phyloP scores from a whole-genome alignment of 106 monocot genomes.

The Xerophyta viscosa region DNA sequence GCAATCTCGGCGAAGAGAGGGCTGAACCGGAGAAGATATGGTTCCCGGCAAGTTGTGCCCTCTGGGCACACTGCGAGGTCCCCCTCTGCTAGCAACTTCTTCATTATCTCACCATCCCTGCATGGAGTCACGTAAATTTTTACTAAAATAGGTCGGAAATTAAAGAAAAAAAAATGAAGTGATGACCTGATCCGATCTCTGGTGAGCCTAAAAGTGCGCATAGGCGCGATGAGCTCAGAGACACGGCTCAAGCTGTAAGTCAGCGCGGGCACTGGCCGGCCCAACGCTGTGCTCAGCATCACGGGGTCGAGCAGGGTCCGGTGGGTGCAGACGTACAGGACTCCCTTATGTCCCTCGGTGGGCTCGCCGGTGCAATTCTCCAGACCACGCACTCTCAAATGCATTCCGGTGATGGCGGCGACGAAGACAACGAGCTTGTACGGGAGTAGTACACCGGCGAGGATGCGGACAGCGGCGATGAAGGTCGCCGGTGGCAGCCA shows the following conservation, averaged over 20 bases:
- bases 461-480: conserved; percentile 27
- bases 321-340: conserved; percentile 66
- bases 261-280: conserved; percentile 48
- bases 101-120: conserved; percentile 39
- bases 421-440: conserved; percentile 21
- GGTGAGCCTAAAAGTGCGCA: conserved; percentile 55
- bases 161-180: too few species aligned
- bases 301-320: conserved; percentile 72
- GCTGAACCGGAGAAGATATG: conserved; percentile 83
- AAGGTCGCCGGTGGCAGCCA: conserved; percentile 48
- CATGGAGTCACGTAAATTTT: too few species aligned
- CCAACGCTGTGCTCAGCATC: conserved; percentile 33
- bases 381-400: not conserved
- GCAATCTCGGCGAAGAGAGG: conserved; percentile 81
- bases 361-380: not conserved
- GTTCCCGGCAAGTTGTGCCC: conserved; percentile 91
- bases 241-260: conserved; percentile 82
- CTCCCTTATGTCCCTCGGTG: conserved; percentile 7
- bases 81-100: conserved; percentile 30
- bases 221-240: conserved; percentile 59
- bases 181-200: conserved; percentile 36
- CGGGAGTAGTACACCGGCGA: conserved; percentile 35
- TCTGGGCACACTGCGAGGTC: conserved; percentile 87
- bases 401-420: conserved; percentile 30
- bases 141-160: too few species aligned